Percentiles rank a stretch among this genome's conserved stretches.
These are phyloP conservation scores for Schwanniomyces vanrijiae DNA, from an alignment of 805 yeast species.

Conservation along the genomic window DNA sequence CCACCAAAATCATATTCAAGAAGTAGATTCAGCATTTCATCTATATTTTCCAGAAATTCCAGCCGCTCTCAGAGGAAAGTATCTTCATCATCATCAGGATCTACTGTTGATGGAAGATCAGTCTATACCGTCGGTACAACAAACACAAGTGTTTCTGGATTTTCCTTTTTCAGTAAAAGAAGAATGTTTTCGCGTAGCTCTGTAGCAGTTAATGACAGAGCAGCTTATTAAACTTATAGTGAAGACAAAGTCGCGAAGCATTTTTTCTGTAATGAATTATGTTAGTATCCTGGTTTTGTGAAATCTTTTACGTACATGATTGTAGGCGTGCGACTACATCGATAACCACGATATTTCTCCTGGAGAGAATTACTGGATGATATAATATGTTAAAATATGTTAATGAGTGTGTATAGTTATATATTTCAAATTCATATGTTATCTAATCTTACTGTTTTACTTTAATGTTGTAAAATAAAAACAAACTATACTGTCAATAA, in stretches of 20 bases:
- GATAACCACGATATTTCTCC: neutral
- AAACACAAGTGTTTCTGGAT: constrained; percentile 20
- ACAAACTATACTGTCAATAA: no score
- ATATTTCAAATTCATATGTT: neutral
- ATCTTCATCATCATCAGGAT: neutral
- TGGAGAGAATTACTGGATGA: neutral
- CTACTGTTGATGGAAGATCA: constrained; percentile 15
- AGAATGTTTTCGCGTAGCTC: neutral
- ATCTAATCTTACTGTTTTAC: neutral
- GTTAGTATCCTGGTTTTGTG: neutral
- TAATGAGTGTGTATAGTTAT: neutral
- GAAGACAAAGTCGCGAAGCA: neutral
- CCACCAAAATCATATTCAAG: neutral
- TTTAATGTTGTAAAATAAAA: no score
- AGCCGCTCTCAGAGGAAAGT: neutral
- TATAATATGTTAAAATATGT: neutral
- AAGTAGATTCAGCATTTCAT: constrained; percentile 6
- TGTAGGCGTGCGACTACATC: constrained; percentile 11
- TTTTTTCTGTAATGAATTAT: neutral
- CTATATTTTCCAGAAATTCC: constrained; percentile 5
- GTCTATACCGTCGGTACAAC: constrained; percentile 15
- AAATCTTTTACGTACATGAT: constrained; percentile 3
- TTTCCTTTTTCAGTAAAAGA: constrained; percentile 18
- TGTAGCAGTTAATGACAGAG: constrained; percentile 7
- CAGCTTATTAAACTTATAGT: neutral